A percentile compares a stretch with the other conserved stretches of the same genome.
Evolutionary conservation across 2,329 filamentous ascomycete genomes (phyloP).

Genomic region (Elsinoe necatrix): DNA sequence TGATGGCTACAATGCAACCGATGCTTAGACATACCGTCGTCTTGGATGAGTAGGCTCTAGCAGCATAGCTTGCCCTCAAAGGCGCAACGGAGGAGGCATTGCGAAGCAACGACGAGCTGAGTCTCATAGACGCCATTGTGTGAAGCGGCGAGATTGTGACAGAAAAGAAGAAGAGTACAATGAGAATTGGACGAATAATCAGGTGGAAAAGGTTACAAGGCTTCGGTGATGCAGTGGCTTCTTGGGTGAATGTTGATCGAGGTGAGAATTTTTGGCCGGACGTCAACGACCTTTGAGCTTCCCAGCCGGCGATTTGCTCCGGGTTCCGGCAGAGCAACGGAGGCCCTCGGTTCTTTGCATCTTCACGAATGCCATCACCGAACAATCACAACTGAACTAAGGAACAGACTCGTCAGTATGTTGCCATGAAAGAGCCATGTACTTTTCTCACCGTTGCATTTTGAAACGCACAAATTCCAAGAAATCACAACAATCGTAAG

Average conservation of each 20-base stretch:
- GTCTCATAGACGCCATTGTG: slow-evolving; percentile 71
- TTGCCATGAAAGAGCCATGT: too few species aligned
- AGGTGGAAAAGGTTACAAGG: slow-evolving; percentile 15
- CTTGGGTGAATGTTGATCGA: too few species aligned
- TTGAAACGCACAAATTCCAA: too few species aligned
- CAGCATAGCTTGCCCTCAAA: slow-evolving; percentile 58
- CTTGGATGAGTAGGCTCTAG: slow-evolving; percentile 91
- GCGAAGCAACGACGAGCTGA: slow-evolving; percentile 74
- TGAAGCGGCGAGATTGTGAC: neutral
- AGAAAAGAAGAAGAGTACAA: slow-evolving; percentile 25
- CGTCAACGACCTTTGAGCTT: too few species aligned
- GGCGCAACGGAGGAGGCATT: slow-evolving; percentile 48
- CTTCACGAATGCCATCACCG: too few species aligned
- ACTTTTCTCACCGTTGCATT: too few species aligned
- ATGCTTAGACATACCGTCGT: slow-evolving; percentile 56
- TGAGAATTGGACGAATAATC: slow-evolving; percentile 19
- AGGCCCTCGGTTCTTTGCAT: too few species aligned
- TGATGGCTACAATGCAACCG: slow-evolving; percentile 21
- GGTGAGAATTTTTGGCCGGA: too few species aligned
- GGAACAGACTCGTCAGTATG: too few species aligned
- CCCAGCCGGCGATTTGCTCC: too few species aligned
- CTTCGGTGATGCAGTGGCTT: neutral
- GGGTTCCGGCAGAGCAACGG: neutral
- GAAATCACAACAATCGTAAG: too few species aligned
- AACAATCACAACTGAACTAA: too few species aligned